phyloP scores from a whole-genome alignment of 768 basidiomycete species.

The Lactarius pseudohatsudake region DNA sequence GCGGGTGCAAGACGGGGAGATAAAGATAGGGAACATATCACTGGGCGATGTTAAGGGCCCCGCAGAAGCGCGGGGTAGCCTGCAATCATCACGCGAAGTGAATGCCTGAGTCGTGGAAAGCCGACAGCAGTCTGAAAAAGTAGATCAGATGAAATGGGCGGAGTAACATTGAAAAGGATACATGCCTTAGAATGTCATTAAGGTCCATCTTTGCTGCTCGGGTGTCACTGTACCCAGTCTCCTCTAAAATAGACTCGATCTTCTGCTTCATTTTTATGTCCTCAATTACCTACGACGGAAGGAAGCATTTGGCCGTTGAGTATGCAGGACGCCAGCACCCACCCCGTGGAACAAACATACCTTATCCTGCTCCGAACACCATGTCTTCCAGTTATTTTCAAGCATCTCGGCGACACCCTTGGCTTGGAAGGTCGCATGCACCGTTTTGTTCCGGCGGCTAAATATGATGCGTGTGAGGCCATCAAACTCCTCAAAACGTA shows the following conservation, averaged over 20 bases:
- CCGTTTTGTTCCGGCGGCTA: conserved; percentile 83
- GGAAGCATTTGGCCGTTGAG: not conserved
- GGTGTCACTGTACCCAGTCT: conserved; percentile 24
- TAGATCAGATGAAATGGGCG: not conserved
- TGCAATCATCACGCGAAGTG: not conserved
- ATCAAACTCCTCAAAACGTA: conserved; percentile 56
- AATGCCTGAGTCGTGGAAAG: not conserved
- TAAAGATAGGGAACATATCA: not conserved
- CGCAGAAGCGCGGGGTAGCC: not conserved
- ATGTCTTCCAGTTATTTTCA: conserved; percentile 73
- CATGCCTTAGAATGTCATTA: conserved; percentile 22
- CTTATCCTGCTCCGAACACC: conserved; percentile 79
- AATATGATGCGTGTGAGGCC: conserved; percentile 91
- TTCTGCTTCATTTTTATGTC: conserved; percentile 19
- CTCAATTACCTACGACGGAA: not conserved
- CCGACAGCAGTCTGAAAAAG: not conserved
- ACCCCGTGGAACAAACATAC: not conserved
- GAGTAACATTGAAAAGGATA: not conserved
- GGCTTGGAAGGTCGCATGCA: conserved; percentile 87
- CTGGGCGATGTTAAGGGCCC: not conserved
- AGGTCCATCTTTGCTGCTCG: conserved; percentile 31
- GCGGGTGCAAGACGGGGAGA: not conserved
- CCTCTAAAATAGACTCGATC: conserved; percentile 27
- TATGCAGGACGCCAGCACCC: not conserved
- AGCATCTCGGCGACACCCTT: conserved; percentile 95